Base-by-base conservation (phyloP, 176 grass and related monocot genomes). In the Musa acuminata region DNA sequence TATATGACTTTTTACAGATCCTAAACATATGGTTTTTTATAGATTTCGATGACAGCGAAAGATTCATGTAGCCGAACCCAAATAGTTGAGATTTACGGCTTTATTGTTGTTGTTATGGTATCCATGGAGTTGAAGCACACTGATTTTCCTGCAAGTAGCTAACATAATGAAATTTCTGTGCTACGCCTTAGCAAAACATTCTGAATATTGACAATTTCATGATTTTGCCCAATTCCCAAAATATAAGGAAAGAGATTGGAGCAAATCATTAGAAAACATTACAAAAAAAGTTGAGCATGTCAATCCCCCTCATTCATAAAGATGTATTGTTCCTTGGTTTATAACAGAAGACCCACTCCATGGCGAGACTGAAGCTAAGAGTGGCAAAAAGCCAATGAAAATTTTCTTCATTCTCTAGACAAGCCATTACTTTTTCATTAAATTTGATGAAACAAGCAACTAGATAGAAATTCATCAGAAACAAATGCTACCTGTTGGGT, bases 401-500 rank as follows among this genome's bases (percentile, higher is more conserved):
- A 9, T 8, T 67, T 13, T 67, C 19, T 67, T 25, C 8, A 50
- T 49, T n/a, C 17, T 65, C 9, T 9, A 65, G 26, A 4, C 9
- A 10, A 65, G 12, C 1, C 43, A 35, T 70, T 43, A 16, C n/a
- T n/a, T 14, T n/a, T 70, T 7, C 11, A 70, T 70, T 14, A 29
- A 43, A 67, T 67, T 27, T 14, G 48, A 24, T 70, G 67, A 51
- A 70, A 70, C 48, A 70, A 70, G 14, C 29, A 70, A 70, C 67
- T 35, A 70, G 48, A 9, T 51, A 14, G 67, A 20, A 70, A 24
- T 50, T 70, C 67, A 50, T 70, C 17, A 51, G 16, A 43, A 49
- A 19, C 35, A 8, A 49, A 13, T 77, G 75, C 2, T 80, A 99
- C 96, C 90, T 94, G 82, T 76, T 86, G 52, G 78, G 74, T 65